Evolutionary conservation across 73 alveolate genomes (phyloP).

Genomic region (Effrenium voratum): DNA sequence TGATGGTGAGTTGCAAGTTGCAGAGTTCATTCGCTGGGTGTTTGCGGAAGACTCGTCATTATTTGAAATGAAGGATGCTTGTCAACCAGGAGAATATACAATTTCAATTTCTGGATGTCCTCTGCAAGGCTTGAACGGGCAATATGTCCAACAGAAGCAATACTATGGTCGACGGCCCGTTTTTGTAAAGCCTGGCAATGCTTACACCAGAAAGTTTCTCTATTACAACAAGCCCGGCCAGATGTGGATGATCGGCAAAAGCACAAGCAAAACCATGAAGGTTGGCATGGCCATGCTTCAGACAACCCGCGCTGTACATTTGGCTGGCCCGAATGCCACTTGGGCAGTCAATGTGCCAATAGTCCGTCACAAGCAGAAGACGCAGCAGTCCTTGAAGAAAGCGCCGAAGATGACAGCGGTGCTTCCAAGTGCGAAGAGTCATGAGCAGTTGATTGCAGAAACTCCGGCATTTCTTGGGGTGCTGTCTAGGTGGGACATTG

Average conservation of each 20-base stretch:
- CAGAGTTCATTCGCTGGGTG: slow-evolving; percentile 23
- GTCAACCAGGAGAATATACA: neutral
- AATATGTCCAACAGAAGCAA: neutral
- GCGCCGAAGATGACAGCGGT: neutral
- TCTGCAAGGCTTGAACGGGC: neutral
- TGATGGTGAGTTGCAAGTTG: neutral
- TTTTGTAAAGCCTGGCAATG: neutral
- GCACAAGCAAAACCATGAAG: neutral
- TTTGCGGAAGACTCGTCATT: slow-evolving; percentile 31
- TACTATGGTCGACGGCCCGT: neutral
- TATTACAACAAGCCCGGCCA: neutral
- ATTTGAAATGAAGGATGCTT: neutral
- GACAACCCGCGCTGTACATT: neutral
- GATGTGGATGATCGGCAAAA: slow-evolving; percentile 17
- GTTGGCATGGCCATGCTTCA: neutral
- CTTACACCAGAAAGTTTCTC: neutral
- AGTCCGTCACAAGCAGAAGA: neutral
- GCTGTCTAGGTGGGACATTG: neutral
- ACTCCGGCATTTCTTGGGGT: neutral
- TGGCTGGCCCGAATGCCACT: neutral
- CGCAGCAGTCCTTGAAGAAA: neutral
- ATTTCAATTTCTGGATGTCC: neutral
- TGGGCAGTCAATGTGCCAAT: neutral
- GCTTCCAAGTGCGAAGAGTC: neutral
- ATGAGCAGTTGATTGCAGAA: neutral